Evolutionary conservation across 2,329 filamentous ascomycete species (phyloP).

Genomic region (Fusarium aywerte): DNA sequence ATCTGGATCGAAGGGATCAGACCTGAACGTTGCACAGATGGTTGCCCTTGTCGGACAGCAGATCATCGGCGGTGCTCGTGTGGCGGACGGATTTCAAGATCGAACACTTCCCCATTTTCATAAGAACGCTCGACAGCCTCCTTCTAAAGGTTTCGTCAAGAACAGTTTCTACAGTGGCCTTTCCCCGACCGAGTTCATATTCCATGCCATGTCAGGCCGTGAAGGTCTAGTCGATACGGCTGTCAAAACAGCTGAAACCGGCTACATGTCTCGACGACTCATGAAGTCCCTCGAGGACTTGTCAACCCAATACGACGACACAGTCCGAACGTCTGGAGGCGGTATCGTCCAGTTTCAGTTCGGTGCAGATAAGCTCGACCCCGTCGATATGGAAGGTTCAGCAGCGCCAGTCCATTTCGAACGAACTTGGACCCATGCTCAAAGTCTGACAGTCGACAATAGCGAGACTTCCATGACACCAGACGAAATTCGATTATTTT

Average conservation of each 20-base stretch:
- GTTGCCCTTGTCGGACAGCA: conserved; percentile 97
- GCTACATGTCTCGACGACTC: conserved; percentile 96
- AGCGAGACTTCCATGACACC: conserved; percentile 78
- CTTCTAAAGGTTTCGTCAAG: conserved; percentile 94
- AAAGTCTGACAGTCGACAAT: conserved; percentile 83
- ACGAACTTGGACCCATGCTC: conserved; percentile 85
- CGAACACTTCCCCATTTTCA: conserved; percentile 94
- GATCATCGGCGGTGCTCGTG: conserved; percentile 93
- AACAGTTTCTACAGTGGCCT: conserved; percentile 98
- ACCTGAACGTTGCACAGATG: conserved; percentile 99
- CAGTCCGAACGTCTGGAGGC: conserved; percentile 88
- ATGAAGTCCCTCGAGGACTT: conserved; percentile 99
- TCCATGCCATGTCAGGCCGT: conserved; percentile 98
- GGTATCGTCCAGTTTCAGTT: conserved; percentile 97
- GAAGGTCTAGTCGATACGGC: conserved; percentile 99
- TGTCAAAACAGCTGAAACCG: conserved; percentile 98
- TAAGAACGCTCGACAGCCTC: conserved; percentile 90
- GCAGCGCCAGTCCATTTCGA: conserved; percentile 93
- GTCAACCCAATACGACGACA: conserved; percentile 92
- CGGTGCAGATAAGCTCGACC: conserved; percentile 93
- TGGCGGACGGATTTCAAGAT: conserved; percentile 96
- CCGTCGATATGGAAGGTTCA: conserved; percentile 96
- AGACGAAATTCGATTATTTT: conserved; percentile 75
- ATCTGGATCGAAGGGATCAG: conserved; percentile 95
- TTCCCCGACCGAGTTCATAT: conserved; percentile 91